Evolutionary conservation across 257 asterid genomes (phyloP).

Genomic region (Cruciata laevipes): DNA sequence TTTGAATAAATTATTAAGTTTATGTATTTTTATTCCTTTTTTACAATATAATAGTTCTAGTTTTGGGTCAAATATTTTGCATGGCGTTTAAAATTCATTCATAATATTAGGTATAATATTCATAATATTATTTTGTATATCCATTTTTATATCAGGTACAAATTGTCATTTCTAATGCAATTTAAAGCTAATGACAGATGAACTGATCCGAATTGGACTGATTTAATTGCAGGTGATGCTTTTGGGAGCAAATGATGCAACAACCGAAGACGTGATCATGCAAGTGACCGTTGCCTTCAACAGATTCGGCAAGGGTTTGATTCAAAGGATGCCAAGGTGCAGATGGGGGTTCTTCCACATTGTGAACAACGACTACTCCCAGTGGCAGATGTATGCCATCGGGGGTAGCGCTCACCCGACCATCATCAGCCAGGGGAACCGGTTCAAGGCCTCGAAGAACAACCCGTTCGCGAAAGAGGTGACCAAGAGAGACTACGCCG

Average conservation of each 20-base stretch:
- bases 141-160: no score
- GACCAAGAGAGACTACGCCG: constrained; percentile 51
- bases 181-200: neutral
- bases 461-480: constrained; percentile 49
- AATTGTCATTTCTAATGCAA: no score
- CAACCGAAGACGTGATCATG: constrained; percentile 47
- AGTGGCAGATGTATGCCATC: constrained; percentile 74
- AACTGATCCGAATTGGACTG: neutral
- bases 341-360: constrained; percentile 79
- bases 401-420: constrained; percentile 79
- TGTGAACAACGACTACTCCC: constrained; percentile 67
- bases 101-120: no score
- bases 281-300: constrained; percentile 79
- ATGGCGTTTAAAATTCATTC: no score
- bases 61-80: no score
- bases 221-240: constrained; percentile 52
- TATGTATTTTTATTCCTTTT: no score
- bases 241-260: constrained; percentile 63
- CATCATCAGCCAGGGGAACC: constrained; percentile 82
- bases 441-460: constrained; percentile 53
- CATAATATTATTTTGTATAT: no score
- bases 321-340: constrained; percentile 85
- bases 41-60: no score
- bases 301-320: constrained; percentile 52
- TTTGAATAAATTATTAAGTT: no score